Evolutionary conservation across 495 filamentous ascomycete genomes (phyloP), one percentile per base, ranked within the genome.

Genomic region (Talaromyces borbonicus): DNA sequence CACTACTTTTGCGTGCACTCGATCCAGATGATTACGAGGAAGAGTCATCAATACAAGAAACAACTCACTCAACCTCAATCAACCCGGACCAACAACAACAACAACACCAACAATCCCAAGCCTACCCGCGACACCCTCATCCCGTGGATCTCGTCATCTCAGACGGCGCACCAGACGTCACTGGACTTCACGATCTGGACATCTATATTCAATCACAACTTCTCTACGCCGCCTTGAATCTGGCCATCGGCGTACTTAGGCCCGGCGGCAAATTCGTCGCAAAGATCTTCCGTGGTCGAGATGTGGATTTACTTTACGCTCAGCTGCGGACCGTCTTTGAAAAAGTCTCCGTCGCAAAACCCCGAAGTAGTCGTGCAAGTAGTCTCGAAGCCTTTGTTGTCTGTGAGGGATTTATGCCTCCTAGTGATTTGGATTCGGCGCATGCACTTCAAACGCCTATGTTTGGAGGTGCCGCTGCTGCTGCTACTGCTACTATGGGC

Each of bases 191-290:
- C 60, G 92, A 98, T 63, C 74, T 98, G 6, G 92, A 98, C 61
- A 96, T 96, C 54, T 97, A 97, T 61, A 84, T 98, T 14, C 92
- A 98, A 63, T 87, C 86, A 3, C 90, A 96, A 63, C 78, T 98
- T 15, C 83, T 98, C 43, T 94, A 89, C 59, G 84, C 90, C 2
- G 92, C 92, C 0, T 74, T 98, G 12, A 95, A 95, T 59, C 79
- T 98, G 2, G 86, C 92, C 7, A 72, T 95, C 8, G 90, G 88
- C 58, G 87, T 96, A 26, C 76, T 98, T 31, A 83, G 84, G 19
- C 88, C 88, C 0, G 92, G 93, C 22, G 92, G 93, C 43, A 93
- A 84, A 53, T 98, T 98, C 54, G 90, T 98, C 7, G 90, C 92
- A 6, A 98, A 98, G 67, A 95, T 98, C 52, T 98, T 98, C 69